phyloP scores from a whole-genome alignment of 1,139 yeast genomes.

The Geotrichum restrictum region DNA sequence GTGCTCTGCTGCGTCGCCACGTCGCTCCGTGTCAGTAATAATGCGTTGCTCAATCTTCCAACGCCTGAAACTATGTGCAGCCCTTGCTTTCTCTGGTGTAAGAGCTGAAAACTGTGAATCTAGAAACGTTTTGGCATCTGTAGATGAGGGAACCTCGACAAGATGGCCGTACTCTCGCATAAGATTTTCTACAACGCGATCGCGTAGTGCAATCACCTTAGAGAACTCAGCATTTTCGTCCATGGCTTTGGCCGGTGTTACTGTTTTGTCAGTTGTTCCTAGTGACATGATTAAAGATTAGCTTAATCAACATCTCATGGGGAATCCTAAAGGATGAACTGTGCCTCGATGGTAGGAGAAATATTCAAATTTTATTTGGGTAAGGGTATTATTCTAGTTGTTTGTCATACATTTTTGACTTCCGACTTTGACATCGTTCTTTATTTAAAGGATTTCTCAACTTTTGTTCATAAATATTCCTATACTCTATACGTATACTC shows the following conservation, averaged over 20 bases:
- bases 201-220: constrained; percentile 29
- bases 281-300: no score
- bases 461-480: no score
- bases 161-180: constrained; percentile 4
- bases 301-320: no score
- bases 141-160: not conserved
- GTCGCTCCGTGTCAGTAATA: constrained; percentile 16
- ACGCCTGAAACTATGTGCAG: constrained; percentile 26
- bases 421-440: no score
- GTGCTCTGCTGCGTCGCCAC: constrained; percentile 2
- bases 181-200: constrained; percentile 25
- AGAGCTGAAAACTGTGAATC: constrained; percentile 13
- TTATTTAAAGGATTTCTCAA: no score
- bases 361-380: not conserved
- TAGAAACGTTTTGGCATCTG: not conserved
- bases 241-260: not conserved
- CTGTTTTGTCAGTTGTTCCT: not conserved
- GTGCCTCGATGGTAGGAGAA: no score
- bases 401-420: no score
- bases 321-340: no score
- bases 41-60: constrained; percentile 27
- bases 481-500: no score
- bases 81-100: constrained; percentile 22
- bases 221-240: constrained; percentile 24
- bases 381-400: not conserved